A percentile compares a stretch with the other conserved stretches of the same genome.
phyloP scores from a whole-genome alignment of 2,329 filamentous ascomycete genomes.

The Lasiodiplodia hormozganensis region DNA sequence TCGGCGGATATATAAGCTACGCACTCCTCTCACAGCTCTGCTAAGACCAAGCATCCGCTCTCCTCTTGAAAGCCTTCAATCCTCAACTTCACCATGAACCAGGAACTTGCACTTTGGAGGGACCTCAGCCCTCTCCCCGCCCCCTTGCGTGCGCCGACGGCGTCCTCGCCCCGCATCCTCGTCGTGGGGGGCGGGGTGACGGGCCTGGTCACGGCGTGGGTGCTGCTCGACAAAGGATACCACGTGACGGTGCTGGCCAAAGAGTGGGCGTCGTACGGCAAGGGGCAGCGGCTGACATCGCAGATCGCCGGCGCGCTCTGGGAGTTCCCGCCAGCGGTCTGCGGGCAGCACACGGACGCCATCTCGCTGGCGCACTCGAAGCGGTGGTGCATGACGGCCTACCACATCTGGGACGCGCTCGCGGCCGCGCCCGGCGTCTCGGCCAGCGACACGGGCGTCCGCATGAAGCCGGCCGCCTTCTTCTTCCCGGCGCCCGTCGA shows the following conservation, averaged over 20 bases:
- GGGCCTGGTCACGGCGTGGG: constrained; percentile 49
- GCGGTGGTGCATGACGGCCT: constrained; percentile 52
- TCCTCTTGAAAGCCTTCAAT: too few relatives aligned
- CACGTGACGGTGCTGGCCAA: constrained; percentile 54
- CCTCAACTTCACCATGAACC: neutral
- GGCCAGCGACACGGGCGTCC: constrained; percentile 44
- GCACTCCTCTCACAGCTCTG: too few relatives aligned
- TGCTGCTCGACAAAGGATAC: constrained; percentile 54
- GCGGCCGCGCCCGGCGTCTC: constrained; percentile 39
- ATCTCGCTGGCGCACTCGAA: constrained; percentile 51
- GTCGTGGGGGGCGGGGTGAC: constrained; percentile 41
- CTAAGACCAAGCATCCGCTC: too few relatives aligned
- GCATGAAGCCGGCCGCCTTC: constrained; percentile 49
- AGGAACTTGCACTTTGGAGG: constrained; percentile 18
- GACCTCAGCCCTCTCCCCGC: constrained; percentile 25
- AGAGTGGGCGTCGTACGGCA: constrained; percentile 48
- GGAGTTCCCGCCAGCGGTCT: constrained; percentile 56
- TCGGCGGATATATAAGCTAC: too few relatives aligned
- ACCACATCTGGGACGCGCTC: constrained; percentile 51
- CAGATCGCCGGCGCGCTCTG: constrained; percentile 57
- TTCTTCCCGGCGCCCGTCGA: constrained; percentile 49
- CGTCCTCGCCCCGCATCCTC: constrained; percentile 33
- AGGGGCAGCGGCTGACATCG: constrained; percentile 51
- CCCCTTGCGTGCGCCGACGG: constrained; percentile 10
- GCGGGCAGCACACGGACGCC: constrained; percentile 52